Percentiles rank a stretch among this genome's conserved stretches.
Conservation (phyloP, 2,329 filamentous ascomycete species). For the Pezicula carpinea region DNA sequence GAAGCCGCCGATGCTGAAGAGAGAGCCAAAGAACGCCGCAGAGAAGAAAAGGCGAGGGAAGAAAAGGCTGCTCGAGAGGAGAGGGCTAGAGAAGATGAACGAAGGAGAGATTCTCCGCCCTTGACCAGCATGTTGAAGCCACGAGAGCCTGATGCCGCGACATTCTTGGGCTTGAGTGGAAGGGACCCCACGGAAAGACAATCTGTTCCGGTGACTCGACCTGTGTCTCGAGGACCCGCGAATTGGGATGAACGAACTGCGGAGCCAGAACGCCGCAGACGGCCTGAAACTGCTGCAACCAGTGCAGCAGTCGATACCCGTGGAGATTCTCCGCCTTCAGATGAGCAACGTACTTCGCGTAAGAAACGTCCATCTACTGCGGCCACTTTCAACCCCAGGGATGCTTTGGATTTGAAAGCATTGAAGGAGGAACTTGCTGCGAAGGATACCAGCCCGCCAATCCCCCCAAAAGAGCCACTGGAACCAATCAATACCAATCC, state of each 20-base stretch:
- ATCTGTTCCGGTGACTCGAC: slow-evolving; percentile 43
- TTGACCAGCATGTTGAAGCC: too few relatives aligned
- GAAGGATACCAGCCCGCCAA: slow-evolving; percentile 14
- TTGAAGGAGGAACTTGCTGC: slow-evolving; percentile 26
- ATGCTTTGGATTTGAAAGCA: slow-evolving; percentile 28
- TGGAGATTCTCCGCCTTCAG: slow-evolving; percentile 21
- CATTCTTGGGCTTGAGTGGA: slow-evolving; percentile 4
- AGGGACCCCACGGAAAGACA: slow-evolving; percentile 20
- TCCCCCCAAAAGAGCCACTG: slow-evolving; percentile 14
- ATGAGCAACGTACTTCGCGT: slow-evolving; percentile 14
- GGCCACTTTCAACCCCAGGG: slow-evolving; percentile 28
- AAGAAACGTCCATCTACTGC: slow-evolving; percentile 17
- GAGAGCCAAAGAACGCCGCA: background rate
- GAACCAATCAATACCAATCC: slow-evolving; percentile 9
- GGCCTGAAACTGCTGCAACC: slow-evolving; percentile 11
- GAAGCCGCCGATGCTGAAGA: slow-evolving; percentile 12
- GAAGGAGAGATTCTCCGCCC: too few relatives aligned
- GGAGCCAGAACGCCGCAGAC: slow-evolving; percentile 9
- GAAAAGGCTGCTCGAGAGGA: background rate
- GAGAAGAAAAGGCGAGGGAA: background rate
- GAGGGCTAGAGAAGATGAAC: too few relatives aligned
- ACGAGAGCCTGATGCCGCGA: too few relatives aligned
- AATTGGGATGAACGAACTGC: slow-evolving; percentile 10
- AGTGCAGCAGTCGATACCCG: slow-evolving; percentile 14
- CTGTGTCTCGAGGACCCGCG: slow-evolving; percentile 25